These are phyloP conservation scores for Lepiota brunneoincarnata DNA, from an alignment of 768 basidiomycete genomes.

Conservation along the genomic window DNA sequence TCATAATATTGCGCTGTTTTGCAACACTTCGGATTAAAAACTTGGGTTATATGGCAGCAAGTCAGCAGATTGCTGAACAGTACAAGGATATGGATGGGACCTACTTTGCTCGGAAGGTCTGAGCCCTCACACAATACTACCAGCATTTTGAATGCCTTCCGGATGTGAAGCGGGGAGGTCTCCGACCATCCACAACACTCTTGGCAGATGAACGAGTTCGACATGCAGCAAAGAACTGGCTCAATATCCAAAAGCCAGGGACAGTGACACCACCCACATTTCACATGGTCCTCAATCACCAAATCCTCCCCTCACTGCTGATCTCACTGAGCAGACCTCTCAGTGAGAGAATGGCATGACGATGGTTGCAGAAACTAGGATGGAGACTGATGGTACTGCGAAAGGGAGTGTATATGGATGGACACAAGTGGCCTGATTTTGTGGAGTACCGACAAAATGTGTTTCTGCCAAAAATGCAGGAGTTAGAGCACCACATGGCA, in stretches of 20 bases:
- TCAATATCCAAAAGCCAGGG: slow-evolving; percentile 27
- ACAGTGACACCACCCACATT: slow-evolving; percentile 27
- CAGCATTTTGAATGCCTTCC: slow-evolving; percentile 31
- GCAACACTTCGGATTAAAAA: slow-evolving; percentile 31
- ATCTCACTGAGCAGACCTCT: slow-evolving; percentile 24
- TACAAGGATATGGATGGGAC: slow-evolving; percentile 26
- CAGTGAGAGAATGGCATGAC: slow-evolving; percentile 27
- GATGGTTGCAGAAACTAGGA: slow-evolving; percentile 35
- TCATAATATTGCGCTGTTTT: slow-evolving; percentile 29
- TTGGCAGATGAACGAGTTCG: slow-evolving; percentile 23
- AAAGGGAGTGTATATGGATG: slow-evolving; percentile 29
- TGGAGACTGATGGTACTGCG: slow-evolving; percentile 24
- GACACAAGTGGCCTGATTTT: slow-evolving; percentile 19
- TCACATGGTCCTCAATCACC: slow-evolving; percentile 21
- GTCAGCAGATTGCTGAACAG: slow-evolving; percentile 30
- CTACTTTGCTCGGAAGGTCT: slow-evolving; percentile 22
- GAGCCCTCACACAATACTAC: slow-evolving; percentile 28
- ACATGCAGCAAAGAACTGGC: slow-evolving; percentile 30
- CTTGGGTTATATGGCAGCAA: slow-evolving; percentile 22
- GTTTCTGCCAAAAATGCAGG: too few relatives aligned
- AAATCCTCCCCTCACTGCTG: slow-evolving; percentile 28
- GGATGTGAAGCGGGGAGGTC: slow-evolving; percentile 22
- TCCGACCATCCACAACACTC: slow-evolving; percentile 10
- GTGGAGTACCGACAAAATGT: too few relatives aligned
- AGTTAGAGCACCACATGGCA: too few relatives aligned